phyloP scores from a whole-genome alignment of 1,284 basidiomycete genomes.

The Irpex rosettiformis region DNA sequence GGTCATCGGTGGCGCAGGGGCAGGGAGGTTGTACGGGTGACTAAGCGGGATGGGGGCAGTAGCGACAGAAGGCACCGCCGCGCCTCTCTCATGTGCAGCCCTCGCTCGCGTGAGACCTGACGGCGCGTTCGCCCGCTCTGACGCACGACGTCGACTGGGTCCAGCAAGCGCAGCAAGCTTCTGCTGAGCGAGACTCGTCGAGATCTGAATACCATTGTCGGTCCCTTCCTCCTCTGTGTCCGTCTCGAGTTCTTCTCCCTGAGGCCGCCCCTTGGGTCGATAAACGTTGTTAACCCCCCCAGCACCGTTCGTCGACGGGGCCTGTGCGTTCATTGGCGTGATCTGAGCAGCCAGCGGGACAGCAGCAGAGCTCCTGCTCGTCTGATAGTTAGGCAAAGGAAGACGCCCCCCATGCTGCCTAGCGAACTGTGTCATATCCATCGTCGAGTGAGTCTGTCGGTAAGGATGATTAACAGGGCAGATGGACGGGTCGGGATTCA shows the following conservation, averaged over 20 bases:
- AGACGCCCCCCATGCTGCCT: slow-evolving; percentile 12
- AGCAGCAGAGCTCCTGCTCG: slow-evolving; percentile 65
- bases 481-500: slow-evolving; percentile 64
- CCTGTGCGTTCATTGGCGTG: slow-evolving; percentile 32
- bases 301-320: slow-evolving; percentile 14
- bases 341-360: slow-evolving; percentile 60
- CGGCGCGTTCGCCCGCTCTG: slow-evolving; percentile 21
- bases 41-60: slow-evolving; percentile 55
- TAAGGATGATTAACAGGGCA: slow-evolving; percentile 61
- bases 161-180: slow-evolving; percentile 52
- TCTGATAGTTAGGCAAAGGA: slow-evolving; percentile 34
- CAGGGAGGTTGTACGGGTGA: slow-evolving; percentile 74
- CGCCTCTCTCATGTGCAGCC: not conserved
- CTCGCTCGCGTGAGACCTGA: not conserved
- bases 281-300: slow-evolving; percentile 29
- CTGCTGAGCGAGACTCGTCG: slow-evolving; percentile 61
- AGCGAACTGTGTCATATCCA: slow-evolving; percentile 39
- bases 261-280: slow-evolving; percentile 60
- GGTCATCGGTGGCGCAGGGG: slow-evolving; percentile 68
- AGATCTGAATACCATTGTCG: slow-evolving; percentile 49
- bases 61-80: slow-evolving; percentile 26
- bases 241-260: slow-evolving; percentile 66
- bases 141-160: slow-evolving; percentile 28
- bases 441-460: slow-evolving; percentile 36
- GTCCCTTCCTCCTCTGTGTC: slow-evolving; percentile 56